phyloP scores from a whole-genome alignment of 306 rosid genomes.

The Vigna angularis region DNA sequence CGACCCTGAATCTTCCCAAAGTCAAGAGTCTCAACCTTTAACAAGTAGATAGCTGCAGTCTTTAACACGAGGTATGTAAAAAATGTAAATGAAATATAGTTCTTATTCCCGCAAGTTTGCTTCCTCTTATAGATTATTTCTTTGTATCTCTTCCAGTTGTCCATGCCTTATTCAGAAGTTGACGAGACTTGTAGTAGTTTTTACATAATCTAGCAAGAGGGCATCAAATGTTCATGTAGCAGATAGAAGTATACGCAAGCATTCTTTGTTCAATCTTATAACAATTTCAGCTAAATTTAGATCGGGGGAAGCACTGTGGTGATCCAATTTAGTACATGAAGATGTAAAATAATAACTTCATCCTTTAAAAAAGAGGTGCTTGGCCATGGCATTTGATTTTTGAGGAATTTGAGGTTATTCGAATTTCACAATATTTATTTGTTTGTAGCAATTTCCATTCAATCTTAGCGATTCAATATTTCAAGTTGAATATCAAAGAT shows the following conservation, averaged over 20 bases:
- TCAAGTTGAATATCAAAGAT: constrained; percentile 34
- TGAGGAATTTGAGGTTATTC: constrained; percentile 45
- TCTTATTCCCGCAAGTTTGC: constrained; percentile 27
- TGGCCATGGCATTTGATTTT: constrained; percentile 41
- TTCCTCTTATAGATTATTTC: constrained; percentile 10
- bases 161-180: constrained; percentile 37
- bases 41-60: constrained; percentile 62
- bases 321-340: constrained; percentile 49
- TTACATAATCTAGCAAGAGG: constrained; percentile 36
- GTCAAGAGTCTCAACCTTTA: constrained; percentile 52
- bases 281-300: constrained; percentile 52
- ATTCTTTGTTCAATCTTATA: constrained; percentile 27
- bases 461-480: constrained; percentile 34
- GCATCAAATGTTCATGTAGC: constrained; percentile 40
- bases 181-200: constrained; percentile 37
- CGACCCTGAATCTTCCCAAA: constrained; percentile 55
- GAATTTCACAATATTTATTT: constrained; percentile 36
- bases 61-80: constrained; percentile 53
- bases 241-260: constrained; percentile 35
- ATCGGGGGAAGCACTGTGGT: constrained; percentile 35
- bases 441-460: constrained; percentile 44
- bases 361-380: constrained; percentile 42
- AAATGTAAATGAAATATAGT: constrained; percentile 8
- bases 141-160: constrained; percentile 37
- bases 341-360: constrained; percentile 40